Evolutionary conservation across 2,329 filamentous ascomycete genomes (phyloP).

Genomic region (Botrytis sinoallii): DNA sequence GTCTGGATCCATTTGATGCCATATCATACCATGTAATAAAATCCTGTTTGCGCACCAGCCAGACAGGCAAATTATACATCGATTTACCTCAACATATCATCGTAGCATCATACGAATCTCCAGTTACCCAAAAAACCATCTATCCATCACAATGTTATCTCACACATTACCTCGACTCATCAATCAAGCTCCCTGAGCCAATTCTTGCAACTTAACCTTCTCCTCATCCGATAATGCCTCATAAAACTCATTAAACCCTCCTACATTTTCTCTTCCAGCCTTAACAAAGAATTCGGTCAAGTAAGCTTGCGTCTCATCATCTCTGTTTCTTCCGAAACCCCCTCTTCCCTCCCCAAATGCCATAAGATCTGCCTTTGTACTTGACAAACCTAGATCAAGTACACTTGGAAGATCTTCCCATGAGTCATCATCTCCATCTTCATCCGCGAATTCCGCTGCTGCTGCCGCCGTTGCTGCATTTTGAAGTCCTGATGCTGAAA

Average conservation of each 20-base stretch:
- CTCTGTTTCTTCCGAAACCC: conserved; percentile 59
- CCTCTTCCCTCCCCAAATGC: conserved; percentile 62
- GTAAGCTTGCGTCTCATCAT: conserved; percentile 88
- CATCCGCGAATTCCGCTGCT: conserved; percentile 55
- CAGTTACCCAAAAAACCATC: not conserved
- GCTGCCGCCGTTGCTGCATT: conserved; percentile 58
- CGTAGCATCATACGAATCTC: not conserved
- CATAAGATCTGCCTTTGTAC: conserved; percentile 76
- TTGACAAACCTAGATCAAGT: conserved; percentile 70
- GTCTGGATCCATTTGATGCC: not conserved
- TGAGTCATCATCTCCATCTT: conserved; percentile 72
- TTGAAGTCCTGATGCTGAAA: conserved; percentile 70
- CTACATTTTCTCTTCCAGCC: conserved; percentile 37
- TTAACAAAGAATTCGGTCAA: conserved; percentile 75
- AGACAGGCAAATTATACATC: not conserved
- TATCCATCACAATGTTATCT: not conserved
- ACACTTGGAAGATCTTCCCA: conserved; percentile 85
- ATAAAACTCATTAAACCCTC: conserved; percentile 41
- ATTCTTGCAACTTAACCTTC: conserved; percentile 47
- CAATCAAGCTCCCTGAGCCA: conserved; percentile 32
- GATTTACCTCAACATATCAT: not conserved
- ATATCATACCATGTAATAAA: not conserved
- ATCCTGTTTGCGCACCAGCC: not conserved
- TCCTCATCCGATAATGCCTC: conserved; percentile 40
- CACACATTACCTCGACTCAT: not conserved